phyloP scores from a whole-genome alignment of 352 stramenopile genomes.

The Blastocystis sp. region DNA sequence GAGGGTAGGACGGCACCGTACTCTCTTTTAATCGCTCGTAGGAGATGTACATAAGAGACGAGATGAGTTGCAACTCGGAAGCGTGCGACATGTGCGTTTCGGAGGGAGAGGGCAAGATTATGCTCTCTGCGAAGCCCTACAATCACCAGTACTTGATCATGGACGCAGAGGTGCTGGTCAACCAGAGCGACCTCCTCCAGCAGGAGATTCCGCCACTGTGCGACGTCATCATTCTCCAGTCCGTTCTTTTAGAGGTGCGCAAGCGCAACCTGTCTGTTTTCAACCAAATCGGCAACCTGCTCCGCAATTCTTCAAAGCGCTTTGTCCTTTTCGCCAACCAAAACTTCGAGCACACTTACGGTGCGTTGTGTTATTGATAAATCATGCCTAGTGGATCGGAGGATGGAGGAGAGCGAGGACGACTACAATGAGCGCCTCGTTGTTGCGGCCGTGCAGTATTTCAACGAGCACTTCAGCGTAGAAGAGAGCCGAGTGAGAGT shows the following conservation, averaged over 20 bases:
- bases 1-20: slow-evolving; percentile 57
- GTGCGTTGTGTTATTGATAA: background rate
- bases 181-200: slow-evolving; percentile 85
- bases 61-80: slow-evolving; percentile 79
- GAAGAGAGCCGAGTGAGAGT: slow-evolving; percentile 36
- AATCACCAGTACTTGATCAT: slow-evolving; percentile 79
- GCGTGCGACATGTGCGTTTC: slow-evolving; percentile 73
- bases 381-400: slow-evolving; percentile 65
- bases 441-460: slow-evolving; percentile 79
- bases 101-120: slow-evolving; percentile 75
- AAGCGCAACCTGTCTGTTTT: slow-evolving; percentile 83
- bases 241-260: slow-evolving; percentile 82
- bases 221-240: slow-evolving; percentile 85
- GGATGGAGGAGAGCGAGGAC: slow-evolving; percentile 74
- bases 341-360: slow-evolving; percentile 80
- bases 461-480: slow-evolving; percentile 72
- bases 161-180: slow-evolving; percentile 83
- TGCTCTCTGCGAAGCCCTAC: slow-evolving; percentile 75
- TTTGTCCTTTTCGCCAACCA: slow-evolving; percentile 89
- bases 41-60: slow-evolving; percentile 84
- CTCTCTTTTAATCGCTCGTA: slow-evolving; percentile 13
- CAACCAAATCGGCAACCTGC: slow-evolving; percentile 81
- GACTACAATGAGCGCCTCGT: slow-evolving; percentile 84
- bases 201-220: slow-evolving; percentile 76
- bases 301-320: slow-evolving; percentile 76